Evolutionary conservation across 2,329 filamentous ascomycete genomes (phyloP).

Genomic region (Emmonsia crescens): DNA sequence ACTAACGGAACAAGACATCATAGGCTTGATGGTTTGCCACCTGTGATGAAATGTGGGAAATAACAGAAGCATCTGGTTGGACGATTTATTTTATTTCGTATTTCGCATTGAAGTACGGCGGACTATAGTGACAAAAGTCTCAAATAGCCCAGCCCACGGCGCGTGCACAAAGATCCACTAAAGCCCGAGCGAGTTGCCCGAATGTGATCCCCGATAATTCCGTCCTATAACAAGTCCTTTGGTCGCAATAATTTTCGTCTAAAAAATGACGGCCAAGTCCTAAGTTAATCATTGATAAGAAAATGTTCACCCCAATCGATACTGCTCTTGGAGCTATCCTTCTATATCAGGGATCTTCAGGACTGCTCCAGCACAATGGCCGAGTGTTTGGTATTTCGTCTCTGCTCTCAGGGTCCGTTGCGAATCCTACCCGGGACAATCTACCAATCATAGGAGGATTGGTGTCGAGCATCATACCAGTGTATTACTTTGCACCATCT

Average conservation of each 20-base stretch:
- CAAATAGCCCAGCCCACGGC: too few relatives aligned
- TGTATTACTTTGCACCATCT: conserved; percentile 35
- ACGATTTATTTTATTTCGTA: background rate
- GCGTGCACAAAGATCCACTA: conserved; percentile 1
- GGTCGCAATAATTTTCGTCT: background rate
- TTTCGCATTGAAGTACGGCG: background rate
- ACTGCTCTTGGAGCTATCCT: conserved; percentile 42
- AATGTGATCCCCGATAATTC: background rate
- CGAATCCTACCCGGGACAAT: conserved; percentile 31
- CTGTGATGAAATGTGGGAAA: background rate
- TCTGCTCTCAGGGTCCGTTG: conserved; percentile 33
- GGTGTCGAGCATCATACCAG: conserved; percentile 33
- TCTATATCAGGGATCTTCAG: conserved; percentile 40
- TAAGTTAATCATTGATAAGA: background rate
- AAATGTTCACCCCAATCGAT: conserved; percentile 45
- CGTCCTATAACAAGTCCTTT: background rate
- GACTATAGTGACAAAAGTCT: too few relatives aligned
- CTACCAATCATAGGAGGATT: conserved; percentile 38
- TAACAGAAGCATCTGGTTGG: background rate
- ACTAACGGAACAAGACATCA: too few relatives aligned
- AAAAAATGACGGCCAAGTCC: background rate
- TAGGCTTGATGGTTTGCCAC: too few relatives aligned
- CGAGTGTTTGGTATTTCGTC: conserved; percentile 41
- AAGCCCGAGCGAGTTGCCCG: conserved; percentile 1
- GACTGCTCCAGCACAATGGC: conserved; percentile 43